These are phyloP conservation scores for Pseudopyrenochaeta lycopersici DNA, from an alignment of 2,329 filamentous ascomycete genomes.

Conservation along the genomic window DNA sequence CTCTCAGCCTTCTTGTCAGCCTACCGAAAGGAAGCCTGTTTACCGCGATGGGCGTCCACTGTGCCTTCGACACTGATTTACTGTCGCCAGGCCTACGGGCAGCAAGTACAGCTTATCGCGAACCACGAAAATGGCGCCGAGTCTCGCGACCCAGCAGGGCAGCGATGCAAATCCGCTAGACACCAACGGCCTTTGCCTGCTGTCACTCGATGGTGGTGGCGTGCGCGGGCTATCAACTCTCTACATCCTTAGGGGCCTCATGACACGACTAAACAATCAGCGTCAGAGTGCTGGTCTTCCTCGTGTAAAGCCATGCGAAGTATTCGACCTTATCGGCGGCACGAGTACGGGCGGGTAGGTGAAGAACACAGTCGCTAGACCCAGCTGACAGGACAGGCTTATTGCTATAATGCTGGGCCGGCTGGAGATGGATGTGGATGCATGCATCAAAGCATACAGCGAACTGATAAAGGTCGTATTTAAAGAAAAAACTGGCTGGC, in stretches of 20 bases:
- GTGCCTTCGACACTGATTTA: neutral
- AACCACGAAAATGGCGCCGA: neutral
- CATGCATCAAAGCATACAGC: conserved; percentile 4
- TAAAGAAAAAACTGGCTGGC: neutral
- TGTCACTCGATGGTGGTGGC: conserved; percentile 34
- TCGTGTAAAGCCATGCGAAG: conserved; percentile 19
- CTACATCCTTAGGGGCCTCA: conserved; percentile 29
- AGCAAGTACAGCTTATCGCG: neutral
- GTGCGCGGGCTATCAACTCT: conserved; percentile 36
- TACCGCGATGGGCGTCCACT: neutral
- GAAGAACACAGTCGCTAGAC: neutral
- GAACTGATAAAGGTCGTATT: conserved; percentile 3
- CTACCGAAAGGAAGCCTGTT: neutral
- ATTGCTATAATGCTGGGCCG: neutral
- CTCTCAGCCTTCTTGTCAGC: conserved; percentile 1
- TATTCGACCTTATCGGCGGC: conserved; percentile 32
- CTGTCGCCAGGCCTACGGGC: neutral
- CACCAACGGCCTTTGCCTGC: conserved; percentile 16
- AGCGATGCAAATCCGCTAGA: conserved; percentile 14
- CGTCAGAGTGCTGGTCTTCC: neutral
- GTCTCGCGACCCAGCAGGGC: conserved; percentile 4
- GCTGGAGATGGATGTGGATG: neutral
- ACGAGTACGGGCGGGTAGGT: conserved; percentile 31
- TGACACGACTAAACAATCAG: conserved; percentile 16
- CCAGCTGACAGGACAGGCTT: neutral